Conservation (phyloP, 192 early-diverging fungal genomes). For the Powellomyces hirtus region DNA sequence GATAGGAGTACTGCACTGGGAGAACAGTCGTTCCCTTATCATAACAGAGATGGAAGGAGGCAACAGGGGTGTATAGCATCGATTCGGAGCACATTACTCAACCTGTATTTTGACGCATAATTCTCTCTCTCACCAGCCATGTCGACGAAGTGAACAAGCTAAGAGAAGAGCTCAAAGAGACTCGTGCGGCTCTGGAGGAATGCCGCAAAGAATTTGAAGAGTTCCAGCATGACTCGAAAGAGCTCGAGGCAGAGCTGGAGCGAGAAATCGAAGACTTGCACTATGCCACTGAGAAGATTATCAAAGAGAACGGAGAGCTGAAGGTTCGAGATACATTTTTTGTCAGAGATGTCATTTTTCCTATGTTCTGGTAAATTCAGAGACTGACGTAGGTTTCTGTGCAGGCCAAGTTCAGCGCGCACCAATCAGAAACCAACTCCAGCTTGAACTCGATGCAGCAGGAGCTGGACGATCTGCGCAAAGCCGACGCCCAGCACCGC, state of each 20-base stretch:
- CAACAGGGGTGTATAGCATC: too few relatives aligned
- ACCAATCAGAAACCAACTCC: background rate
- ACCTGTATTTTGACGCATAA: too few relatives aligned
- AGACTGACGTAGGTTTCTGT: too few relatives aligned
- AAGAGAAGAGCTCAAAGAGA: too few relatives aligned
- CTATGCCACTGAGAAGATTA: background rate
- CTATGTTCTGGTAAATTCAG: too few relatives aligned
- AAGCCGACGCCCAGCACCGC: background rate
- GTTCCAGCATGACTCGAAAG: background rate
- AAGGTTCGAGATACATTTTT: background rate
- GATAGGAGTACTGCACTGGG: too few relatives aligned
- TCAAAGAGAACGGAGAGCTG: background rate
- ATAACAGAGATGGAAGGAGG: too few relatives aligned
- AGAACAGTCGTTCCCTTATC: too few relatives aligned
- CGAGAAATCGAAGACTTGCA: background rate
- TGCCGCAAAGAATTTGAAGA: background rate
- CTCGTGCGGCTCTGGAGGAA: background rate
- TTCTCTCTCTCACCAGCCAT: too few relatives aligned
- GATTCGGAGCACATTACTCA: too few relatives aligned
- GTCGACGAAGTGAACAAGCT: too few relatives aligned
- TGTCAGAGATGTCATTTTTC: too few relatives aligned
- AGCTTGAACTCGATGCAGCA: background rate
- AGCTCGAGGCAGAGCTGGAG: background rate
- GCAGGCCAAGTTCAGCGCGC: background rate
- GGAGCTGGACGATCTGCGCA: slow-evolving; percentile 5